Conservation (phyloP, 768 basidiomycete species). For the Ramaria sp. region DNA sequence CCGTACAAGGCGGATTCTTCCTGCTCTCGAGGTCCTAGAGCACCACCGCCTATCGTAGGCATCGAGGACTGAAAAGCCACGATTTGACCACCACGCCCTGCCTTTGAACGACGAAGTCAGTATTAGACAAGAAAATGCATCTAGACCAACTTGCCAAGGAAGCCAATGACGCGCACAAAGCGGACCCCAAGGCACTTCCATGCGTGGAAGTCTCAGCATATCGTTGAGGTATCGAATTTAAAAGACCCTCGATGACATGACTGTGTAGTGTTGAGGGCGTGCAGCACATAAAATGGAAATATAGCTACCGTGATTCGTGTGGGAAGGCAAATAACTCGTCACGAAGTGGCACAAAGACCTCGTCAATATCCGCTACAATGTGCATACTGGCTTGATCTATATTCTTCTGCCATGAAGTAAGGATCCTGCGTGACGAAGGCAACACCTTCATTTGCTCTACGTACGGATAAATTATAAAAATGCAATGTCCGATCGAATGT, state of each 20-base stretch:
- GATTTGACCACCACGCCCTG: constrained; percentile 68
- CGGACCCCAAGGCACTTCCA: constrained; percentile 66
- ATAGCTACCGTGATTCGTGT: constrained; percentile 50
- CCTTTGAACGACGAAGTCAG: constrained; percentile 24
- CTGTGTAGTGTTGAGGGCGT: constrained; percentile 25
- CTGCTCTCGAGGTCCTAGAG: constrained; percentile 38
- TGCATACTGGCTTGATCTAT: constrained; percentile 50
- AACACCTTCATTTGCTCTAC: constrained; percentile 21
- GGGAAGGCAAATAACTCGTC: constrained; percentile 72
- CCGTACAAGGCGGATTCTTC: constrained; percentile 64
- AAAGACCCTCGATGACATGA: constrained; percentile 50
- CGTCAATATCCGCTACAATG: constrained; percentile 83
- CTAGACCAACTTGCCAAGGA: constrained; percentile 45
- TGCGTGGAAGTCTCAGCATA: constrained; percentile 37
- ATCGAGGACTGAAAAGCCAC: constrained; percentile 59
- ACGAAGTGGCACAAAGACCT: constrained; percentile 75
- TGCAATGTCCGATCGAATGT: constrained; percentile 76
- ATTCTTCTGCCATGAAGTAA: constrained; percentile 25
- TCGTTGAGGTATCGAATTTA: constrained; percentile 54
- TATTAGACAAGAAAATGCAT: not conserved
- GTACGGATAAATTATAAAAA: constrained; percentile 83
- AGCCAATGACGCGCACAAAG: constrained; percentile 59
- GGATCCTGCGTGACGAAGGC: constrained; percentile 11
- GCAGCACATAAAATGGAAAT: not conserved
- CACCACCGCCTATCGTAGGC: constrained; percentile 66